Conservation (phyloP, 768 basidiomycete species). For the Kondoa malvinella region DNA sequence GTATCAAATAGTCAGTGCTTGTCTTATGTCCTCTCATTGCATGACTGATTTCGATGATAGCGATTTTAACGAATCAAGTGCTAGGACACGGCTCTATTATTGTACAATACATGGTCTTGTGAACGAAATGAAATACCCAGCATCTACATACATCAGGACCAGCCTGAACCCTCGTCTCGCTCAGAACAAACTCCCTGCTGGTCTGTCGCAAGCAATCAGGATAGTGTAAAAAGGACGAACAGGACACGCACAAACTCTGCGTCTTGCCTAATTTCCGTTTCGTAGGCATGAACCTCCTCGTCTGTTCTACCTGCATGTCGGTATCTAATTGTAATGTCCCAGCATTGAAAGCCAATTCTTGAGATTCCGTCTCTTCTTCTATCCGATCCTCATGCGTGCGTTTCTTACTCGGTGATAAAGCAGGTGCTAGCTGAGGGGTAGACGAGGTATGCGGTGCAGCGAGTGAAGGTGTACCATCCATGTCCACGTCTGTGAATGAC, state of each 20-base stretch:
- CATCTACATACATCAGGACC: too few relatives aligned
- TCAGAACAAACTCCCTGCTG: not conserved
- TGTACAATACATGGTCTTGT: too few relatives aligned
- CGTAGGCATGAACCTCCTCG: not conserved
- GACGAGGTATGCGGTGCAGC: too few relatives aligned
- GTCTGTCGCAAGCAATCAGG: not conserved
- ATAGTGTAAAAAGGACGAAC: not conserved
- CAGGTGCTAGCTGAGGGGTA: not conserved
- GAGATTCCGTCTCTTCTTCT: not conserved
- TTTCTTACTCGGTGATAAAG: not conserved
- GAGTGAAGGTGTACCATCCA: not conserved
- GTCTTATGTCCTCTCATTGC: not conserved
- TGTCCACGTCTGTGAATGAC: not conserved
- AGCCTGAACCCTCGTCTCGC: not conserved
- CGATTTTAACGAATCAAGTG: not conserved
- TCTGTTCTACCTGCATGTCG: not conserved
- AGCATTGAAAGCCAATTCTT: not conserved
- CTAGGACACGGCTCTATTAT: too few relatives aligned
- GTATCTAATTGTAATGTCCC: not conserved
- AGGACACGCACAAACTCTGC: conserved; percentile 3
- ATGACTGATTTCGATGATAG: not conserved
- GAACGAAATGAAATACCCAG: too few relatives aligned
- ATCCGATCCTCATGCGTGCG: not conserved
- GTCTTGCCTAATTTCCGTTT: not conserved
- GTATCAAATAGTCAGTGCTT: conserved; percentile 52